Conservation (phyloP, 2,329 filamentous ascomycete genomes). For the Aspergillus sp. region DNA sequence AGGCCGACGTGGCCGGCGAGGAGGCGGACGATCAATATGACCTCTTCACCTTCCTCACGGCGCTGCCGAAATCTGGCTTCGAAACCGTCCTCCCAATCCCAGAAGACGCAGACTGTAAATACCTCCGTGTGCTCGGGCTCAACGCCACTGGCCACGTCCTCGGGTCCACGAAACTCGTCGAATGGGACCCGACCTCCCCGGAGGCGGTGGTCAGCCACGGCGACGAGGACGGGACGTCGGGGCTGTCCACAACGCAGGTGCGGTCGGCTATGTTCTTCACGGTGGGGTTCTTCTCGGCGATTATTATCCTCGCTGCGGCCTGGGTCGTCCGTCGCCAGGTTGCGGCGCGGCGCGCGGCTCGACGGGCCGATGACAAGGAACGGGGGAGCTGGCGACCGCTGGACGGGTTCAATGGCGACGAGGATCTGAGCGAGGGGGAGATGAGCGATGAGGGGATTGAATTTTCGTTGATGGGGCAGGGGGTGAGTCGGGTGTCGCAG, state of each 20-base stretch:
- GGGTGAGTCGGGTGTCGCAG: too few relatives aligned
- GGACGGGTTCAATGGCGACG: conserved; percentile 6
- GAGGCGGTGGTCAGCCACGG: conserved; percentile 13
- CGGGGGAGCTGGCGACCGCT: conserved; percentile 6
- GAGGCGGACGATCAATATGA: conserved; percentile 4
- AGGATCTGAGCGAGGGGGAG: conserved; percentile 13
- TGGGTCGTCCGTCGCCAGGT: conserved; percentile 2
- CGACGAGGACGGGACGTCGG: background rate
- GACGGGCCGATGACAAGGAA: background rate
- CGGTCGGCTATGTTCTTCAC: conserved; percentile 2
- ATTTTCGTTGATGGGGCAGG: conserved; percentile 12
- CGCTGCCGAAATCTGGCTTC: conserved; percentile 24
- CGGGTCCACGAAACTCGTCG: conserved; percentile 14
- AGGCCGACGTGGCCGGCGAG: background rate
- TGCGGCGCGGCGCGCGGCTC: background rate
- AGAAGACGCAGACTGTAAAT: conserved; percentile 2
- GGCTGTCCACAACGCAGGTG: background rate
- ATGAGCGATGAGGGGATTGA: conserved; percentile 8
- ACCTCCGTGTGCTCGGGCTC: conserved; percentile 22
- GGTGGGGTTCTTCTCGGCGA: conserved; percentile 3
- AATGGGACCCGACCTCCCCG: conserved; percentile 18
- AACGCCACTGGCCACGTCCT: conserved; percentile 19
- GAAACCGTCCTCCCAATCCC: conserved; percentile 28
- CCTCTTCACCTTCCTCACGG: conserved; percentile 16
- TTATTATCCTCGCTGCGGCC: background rate